Evolutionary conservation across 139 green algal genomes (phyloP).

Genomic region (Chlamydomonas asymmetrica): DNA sequence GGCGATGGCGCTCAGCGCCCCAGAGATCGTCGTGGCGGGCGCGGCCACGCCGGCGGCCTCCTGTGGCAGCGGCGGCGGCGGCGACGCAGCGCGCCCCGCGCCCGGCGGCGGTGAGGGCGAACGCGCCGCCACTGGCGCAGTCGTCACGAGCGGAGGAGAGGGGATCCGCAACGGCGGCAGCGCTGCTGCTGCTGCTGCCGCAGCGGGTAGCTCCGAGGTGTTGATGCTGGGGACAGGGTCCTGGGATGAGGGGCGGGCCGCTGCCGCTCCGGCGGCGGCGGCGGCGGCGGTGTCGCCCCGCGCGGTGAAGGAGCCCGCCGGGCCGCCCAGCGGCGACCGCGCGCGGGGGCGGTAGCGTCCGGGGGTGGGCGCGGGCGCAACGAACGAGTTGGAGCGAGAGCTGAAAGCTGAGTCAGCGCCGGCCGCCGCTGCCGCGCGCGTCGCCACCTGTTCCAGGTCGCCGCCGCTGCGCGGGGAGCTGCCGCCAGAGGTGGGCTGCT

Average conservation of each 20-base stretch:
- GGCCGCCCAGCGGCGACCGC: conserved; percentile 16
- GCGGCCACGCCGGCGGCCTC: conserved; percentile 2
- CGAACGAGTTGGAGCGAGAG: conserved; percentile 29
- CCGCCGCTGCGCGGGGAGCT: not conserved
- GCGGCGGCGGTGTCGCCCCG: not conserved
- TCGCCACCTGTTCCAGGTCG: not conserved
- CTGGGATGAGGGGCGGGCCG: not conserved
- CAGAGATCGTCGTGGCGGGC: conserved; percentile 9
- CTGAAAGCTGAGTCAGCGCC: too few relatives aligned
- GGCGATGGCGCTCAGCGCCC: not conserved
- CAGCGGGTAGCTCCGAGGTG: not conserved
- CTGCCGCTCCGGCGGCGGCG: not conserved
- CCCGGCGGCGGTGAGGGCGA: too few relatives aligned
- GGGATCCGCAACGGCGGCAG: not conserved
- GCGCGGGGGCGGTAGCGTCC: not conserved
- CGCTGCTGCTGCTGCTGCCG: not conserved
- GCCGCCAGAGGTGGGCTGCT: not conserved
- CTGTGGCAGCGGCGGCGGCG: too few relatives aligned
- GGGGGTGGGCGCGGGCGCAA: not conserved
- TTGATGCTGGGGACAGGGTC: not conserved
- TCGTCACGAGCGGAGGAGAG: not conserved
- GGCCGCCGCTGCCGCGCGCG: too few relatives aligned
- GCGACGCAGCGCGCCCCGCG: too few relatives aligned
- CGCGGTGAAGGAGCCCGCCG: not conserved
- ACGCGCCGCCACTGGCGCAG: too few relatives aligned